Base-by-base conservation (phyloP, 352 stramenopile species). In the Phytophthora capsici region DNA sequence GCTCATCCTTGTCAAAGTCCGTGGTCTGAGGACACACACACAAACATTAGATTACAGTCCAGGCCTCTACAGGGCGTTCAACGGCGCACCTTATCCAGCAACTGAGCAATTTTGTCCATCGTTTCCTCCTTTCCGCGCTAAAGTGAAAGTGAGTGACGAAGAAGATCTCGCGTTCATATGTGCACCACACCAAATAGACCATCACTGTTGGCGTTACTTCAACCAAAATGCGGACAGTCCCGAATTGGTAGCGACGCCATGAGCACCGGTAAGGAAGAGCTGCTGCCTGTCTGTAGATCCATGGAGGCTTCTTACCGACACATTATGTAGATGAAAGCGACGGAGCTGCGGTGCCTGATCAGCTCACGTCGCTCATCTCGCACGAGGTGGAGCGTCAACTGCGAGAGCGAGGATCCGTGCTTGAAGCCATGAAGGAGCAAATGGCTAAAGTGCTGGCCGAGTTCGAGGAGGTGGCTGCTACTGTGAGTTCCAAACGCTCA, bases 1-100 rank as follows among this genome's bases (percentile, higher is more conserved):
- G 95, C 81, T 99, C 97, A 91, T 99, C 98, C 75, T 99, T 98
- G 86, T 98, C 92, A 62, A 93, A 96, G 57, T 94, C 84, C 38
- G 82, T 93, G 17, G 86, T 94, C 86, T 94, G 38, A 38, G 17
- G n/a, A 19, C 4, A 44, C 9, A 49, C 20, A 64, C 14, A 44
- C 14, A 50, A 10, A 19, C 16, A 7, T 59, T 13, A 69, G 26
- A 34, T 51, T 14, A 14, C 19, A 49, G 43, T 12, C 30, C 23
- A 54, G 17, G 0, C 4, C 8, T 49, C 20, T 34, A 8, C 1
- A 9, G 26, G 22, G 46, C 30, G 36, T 30, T 17, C 41, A 20
- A 8, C 4, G 50, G 10, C 60, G 22, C 37, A 91, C 85, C 78
- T 94, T 94, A 73, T 94, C 86, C 53, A 94, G 77, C 70, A 94